Percentiles rank a stretch among this genome's conserved stretches.
Conservation (phyloP, 2,329 filamentous ascomycete genomes). For the Pseudocercospora eumusae region DNA sequence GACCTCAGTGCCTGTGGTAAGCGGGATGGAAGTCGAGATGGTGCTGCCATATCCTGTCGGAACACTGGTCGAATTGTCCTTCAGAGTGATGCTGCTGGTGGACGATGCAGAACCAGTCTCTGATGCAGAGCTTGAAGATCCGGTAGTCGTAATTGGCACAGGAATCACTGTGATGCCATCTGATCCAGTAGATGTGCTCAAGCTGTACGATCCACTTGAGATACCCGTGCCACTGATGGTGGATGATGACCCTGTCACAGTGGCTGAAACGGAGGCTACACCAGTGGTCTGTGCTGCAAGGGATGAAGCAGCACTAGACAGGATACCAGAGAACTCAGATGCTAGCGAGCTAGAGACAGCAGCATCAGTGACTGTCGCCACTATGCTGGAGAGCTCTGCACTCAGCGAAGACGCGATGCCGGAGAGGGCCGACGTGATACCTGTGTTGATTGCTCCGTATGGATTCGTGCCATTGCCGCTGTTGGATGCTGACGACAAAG, state of each 20-base stretch:
- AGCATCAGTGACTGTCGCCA: constrained; percentile 36
- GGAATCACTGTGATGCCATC: constrained; percentile 30
- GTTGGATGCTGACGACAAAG: constrained; percentile 24
- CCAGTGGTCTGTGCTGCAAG: constrained; percentile 19
- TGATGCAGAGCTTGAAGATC: constrained; percentile 21
- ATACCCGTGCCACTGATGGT: constrained; percentile 24
- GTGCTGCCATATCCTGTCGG: constrained; percentile 16
- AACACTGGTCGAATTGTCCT: constrained; percentile 14
- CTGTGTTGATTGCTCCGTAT: constrained; percentile 8
- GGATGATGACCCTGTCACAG: constrained; percentile 20
- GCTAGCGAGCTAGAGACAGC: constrained; percentile 33
- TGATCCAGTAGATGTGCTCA: constrained; percentile 25
- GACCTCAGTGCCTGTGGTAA: constrained; percentile 23
- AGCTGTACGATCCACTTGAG: constrained; percentile 18
- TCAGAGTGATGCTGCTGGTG: constrained; percentile 21
- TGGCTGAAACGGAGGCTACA: constrained; percentile 7
- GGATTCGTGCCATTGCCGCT: constrained; percentile 19
- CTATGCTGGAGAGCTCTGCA: constrained; percentile 35
- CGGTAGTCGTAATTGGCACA: constrained; percentile 28
- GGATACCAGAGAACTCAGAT: constrained; percentile 36
- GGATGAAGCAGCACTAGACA: constrained; percentile 37
- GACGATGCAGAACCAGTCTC: constrained; percentile 17
- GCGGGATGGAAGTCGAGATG: constrained; percentile 21
- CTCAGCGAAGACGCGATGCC: constrained; percentile 35
- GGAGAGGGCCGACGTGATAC: constrained; percentile 33